Percentiles rank a stretch among this genome's conserved stretches.
These are phyloP conservation scores for Filosporella fistucella DNA, from an alignment of 495 filamentous ascomycete genomes.

Conservation along the genomic window DNA sequence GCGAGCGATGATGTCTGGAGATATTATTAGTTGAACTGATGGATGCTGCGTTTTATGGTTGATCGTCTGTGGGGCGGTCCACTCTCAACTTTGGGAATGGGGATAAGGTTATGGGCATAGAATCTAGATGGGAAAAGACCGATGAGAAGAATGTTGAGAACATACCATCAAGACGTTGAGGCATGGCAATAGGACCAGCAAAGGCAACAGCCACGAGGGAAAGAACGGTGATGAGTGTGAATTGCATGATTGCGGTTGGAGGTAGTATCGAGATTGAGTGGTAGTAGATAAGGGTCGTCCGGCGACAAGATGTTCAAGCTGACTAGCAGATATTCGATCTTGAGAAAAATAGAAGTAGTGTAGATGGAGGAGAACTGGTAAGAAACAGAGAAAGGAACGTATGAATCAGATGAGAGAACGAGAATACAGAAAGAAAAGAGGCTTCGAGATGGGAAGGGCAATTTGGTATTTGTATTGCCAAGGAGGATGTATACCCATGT, in stretches of 20 bases:
- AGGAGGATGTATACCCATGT: conserved; percentile 2
- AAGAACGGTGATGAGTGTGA: conserved; percentile 39
- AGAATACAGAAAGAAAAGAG: conserved; percentile 15
- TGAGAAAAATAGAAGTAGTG: conserved; percentile 8
- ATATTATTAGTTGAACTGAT: neutral
- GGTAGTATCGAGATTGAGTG: conserved; percentile 9
- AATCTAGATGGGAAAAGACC: neutral
- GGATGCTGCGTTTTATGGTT: neutral
- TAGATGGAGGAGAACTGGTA: conserved; percentile 19
- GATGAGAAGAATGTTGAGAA: conserved; percentile 9
- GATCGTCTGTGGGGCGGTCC: neutral
- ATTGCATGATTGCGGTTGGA: conserved; percentile 45
- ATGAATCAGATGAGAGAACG: conserved; percentile 16
- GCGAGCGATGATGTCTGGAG: conserved; percentile 10
- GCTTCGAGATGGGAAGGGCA: conserved; percentile 12
- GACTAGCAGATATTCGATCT: too few species aligned
- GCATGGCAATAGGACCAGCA: conserved; percentile 29
- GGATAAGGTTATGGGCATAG: neutral
- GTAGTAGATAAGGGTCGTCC: conserved; percentile 34
- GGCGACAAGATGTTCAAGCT: conserved; percentile 34
- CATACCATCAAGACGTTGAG: conserved; percentile 26
- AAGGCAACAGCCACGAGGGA: conserved; percentile 39
- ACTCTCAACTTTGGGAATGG: neutral
- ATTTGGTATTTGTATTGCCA: conserved; percentile 34
- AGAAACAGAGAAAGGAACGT: conserved; percentile 19